phyloP scores from a whole-genome alignment of 768 basidiomycete species.

The Pleurotus citrinopileatus region DNA sequence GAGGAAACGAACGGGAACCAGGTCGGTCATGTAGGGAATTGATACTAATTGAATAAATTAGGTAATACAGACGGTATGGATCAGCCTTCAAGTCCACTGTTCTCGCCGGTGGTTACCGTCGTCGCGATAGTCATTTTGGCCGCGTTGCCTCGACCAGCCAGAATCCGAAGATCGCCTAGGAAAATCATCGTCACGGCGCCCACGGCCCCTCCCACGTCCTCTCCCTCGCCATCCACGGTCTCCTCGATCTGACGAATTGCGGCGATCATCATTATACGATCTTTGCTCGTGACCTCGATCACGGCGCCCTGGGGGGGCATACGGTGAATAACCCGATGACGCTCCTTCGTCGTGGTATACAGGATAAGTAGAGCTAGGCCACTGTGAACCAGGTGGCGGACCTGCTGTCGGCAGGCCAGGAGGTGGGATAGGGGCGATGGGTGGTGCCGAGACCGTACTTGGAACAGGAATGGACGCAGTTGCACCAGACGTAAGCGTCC shows the following conservation, averaged over 20 bases:
- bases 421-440: slow-evolving; percentile 23
- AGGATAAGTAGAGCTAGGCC: slow-evolving; percentile 5
- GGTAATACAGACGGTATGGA: background rate
- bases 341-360: slow-evolving; percentile 17
- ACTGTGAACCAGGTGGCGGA: slow-evolving; percentile 12
- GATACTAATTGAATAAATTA: background rate
- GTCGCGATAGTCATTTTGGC: slow-evolving; percentile 29
- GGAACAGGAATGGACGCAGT: slow-evolving; percentile 24
- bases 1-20: background rate
- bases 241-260: slow-evolving; percentile 17
- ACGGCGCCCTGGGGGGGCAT: background rate
- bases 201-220: slow-evolving; percentile 30
- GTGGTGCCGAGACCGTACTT: slow-evolving; percentile 15
- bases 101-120: slow-evolving; percentile 13
- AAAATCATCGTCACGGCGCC: slow-evolving; percentile 25
- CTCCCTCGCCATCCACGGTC: slow-evolving; percentile 29
- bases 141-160: slow-evolving; percentile 49
- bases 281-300: slow-evolving; percentile 16
- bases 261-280: slow-evolving; percentile 29
- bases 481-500: slow-evolving; percentile 47
- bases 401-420: slow-evolving; percentile 15
- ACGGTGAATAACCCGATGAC: slow-evolving; percentile 12
- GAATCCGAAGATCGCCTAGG: slow-evolving; percentile 46
- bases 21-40: background rate
- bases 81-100: slow-evolving; percentile 1